Conservation (phyloP, 495 filamentous ascomycete genomes). For the Aspergillus affinis region DNA sequence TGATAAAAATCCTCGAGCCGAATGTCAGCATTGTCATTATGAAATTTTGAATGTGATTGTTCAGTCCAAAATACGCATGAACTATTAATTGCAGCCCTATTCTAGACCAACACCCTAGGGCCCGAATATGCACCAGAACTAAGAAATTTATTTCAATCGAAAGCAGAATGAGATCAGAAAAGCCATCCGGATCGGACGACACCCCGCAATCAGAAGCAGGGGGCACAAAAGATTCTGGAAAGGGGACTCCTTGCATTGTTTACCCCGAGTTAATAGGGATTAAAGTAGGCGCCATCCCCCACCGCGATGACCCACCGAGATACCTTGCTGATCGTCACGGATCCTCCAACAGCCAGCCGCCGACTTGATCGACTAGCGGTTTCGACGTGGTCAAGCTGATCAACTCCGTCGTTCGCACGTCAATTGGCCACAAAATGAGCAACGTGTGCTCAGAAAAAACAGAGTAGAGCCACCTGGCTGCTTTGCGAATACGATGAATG, state of each 20-base stretch:
- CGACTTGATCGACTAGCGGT: neutral
- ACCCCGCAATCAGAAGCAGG: neutral
- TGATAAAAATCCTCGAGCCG: neutral
- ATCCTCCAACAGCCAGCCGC: neutral
- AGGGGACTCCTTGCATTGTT: conserved; percentile 16
- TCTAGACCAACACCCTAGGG: neutral
- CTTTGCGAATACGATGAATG: neutral
- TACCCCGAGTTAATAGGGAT: conserved; percentile 18
- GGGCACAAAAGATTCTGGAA: neutral
- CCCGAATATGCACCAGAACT: neutral
- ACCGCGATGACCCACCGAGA: conserved; percentile 19
- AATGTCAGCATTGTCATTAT: neutral
- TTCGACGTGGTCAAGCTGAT: neutral
- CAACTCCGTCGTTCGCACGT: too few species aligned
- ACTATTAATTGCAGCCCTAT: neutral
- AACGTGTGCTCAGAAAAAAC: too few species aligned
- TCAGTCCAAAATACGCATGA: neutral
- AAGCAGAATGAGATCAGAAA: neutral
- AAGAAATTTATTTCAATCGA: neutral
- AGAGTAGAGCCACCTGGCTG: too few species aligned
- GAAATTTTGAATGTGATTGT: neutral
- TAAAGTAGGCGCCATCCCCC: conserved; percentile 28
- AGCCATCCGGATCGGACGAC: neutral
- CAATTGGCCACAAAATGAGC: neutral
- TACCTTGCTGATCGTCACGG: conserved; percentile 17